A percentile compares a stretch with the other conserved stretches of the same genome.
Conservation (phyloP, 306 rosid genomes). For the Ochetophila trinervis region DNA sequence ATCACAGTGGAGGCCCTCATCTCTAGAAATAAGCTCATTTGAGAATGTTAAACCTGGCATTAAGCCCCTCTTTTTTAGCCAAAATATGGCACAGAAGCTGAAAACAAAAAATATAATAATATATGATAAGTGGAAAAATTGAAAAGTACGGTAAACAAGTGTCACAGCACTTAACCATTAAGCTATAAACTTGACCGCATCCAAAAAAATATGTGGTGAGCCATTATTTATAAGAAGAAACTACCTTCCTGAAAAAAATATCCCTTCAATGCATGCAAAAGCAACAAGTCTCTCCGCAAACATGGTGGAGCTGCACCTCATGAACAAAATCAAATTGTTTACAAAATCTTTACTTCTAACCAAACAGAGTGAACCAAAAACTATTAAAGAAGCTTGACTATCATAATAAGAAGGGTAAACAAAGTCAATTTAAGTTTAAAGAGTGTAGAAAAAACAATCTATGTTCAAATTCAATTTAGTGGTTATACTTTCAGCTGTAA, state of each 20-base stretch:
- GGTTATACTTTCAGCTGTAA: neutral
- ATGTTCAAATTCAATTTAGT: neutral
- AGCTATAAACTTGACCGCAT: conserved; percentile 6
- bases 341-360: neutral
- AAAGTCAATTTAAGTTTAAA: neutral
- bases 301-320: conserved; percentile 61
- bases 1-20: conserved; percentile 95
- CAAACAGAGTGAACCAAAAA: neutral
- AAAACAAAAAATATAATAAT: conserved; percentile 26
- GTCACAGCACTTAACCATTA: neutral
- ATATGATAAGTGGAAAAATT: neutral
- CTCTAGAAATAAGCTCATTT: conserved; percentile 91
- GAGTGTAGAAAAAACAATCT: neutral
- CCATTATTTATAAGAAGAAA: conserved; percentile 10
- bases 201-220: neutral
- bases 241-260: conserved; percentile 94
- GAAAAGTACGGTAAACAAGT: neutral
- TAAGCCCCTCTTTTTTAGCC: conserved; percentile 88
- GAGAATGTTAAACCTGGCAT: conserved; percentile 93
- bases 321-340: conserved; percentile 27
- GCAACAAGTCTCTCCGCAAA: conserved; percentile 87
- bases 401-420: neutral
- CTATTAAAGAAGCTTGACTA: conserved; percentile 1
- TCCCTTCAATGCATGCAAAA: conserved; percentile 90
- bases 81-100: conserved; percentile 95